Evolutionary conservation across 1,284 basidiomycete genomes (phyloP), one percentile per base, ranked within the genome.

Genomic region (Amylostereum areolatum): DNA sequence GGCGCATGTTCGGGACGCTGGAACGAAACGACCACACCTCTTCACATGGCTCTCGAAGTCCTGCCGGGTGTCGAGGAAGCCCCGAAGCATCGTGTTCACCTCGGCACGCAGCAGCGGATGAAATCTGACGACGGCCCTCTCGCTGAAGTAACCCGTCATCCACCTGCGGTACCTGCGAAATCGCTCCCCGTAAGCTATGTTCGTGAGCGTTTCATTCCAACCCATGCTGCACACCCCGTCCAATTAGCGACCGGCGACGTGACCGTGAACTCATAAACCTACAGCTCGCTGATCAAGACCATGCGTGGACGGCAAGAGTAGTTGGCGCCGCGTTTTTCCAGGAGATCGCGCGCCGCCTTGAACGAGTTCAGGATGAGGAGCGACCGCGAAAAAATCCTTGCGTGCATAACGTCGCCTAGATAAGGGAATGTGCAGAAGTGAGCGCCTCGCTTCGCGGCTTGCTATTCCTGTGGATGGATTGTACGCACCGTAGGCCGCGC

Each of bases 401-500:
- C 10, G 9, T 33, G 27, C 18, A 48, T 32, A 25, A 41, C 31
- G 33, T 51, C 47, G 43, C 52, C 49, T 43, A n/a, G n/a, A n/a
- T n/a, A n/a, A n/a, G n/a, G n/a, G n/a, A n/a, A n/a, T n/a, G n/a
- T n/a, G n/a, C n/a, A n/a, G n/a, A n/a, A n/a, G n/a, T n/a, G n/a
- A n/a, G n/a, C n/a, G n/a, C n/a, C n/a, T n/a, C n/a, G n/a, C n/a
- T n/a, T n/a, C n/a, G n/a, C n/a, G n/a, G n/a, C n/a, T n/a, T n/a
- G n/a, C n/a, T n/a, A n/a, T n/a, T n/a, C n/a, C n/a, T n/a, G n/a
- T n/a, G n/a, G n/a, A n/a, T n/a, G n/a, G n/a, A n/a, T n/a, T n/a
- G n/a, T n/a, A 36, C 24, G n/a, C 52, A 66, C 64, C 64, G 44
- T 58, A 66, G 28, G 40, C 35, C 40, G 52, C 53, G 11, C 55